These are phyloP conservation scores for Tricholoma matsutake DNA, from an alignment of 768 basidiomycete genomes.

Conservation along the genomic window DNA sequence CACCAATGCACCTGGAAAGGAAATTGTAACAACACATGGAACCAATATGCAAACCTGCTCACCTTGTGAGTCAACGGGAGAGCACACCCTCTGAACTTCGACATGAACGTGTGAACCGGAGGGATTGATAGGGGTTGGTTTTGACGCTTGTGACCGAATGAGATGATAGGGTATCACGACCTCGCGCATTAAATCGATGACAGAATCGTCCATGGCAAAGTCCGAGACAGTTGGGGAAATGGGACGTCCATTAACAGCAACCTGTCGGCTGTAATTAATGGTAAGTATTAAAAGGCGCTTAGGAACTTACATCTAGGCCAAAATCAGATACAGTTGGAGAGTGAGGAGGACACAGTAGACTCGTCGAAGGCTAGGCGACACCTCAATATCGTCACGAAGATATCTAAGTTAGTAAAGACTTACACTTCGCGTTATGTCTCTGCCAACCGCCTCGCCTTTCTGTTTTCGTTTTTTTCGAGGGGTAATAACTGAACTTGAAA, in stretches of 20 bases:
- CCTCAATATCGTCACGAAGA: background rate
- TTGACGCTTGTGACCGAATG: background rate
- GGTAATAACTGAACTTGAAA: background rate
- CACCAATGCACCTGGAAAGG: slow-evolving; percentile 2
- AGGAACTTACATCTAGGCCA: slow-evolving; percentile 1
- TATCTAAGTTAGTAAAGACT: background rate
- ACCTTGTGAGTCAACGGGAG: background rate
- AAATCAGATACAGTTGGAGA: slow-evolving; percentile 19
- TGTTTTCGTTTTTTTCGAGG: slow-evolving; percentile 15
- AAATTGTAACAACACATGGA: background rate
- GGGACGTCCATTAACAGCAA: background rate
- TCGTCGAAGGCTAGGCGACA: background rate
- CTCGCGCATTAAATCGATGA: slow-evolving; percentile 2
- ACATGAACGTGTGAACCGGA: slow-evolving; percentile 14
- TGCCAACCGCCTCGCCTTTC: background rate
- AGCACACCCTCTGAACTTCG: background rate
- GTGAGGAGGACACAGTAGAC: background rate
- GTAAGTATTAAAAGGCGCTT: background rate
- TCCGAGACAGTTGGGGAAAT: slow-evolving; percentile 24
- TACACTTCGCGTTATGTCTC: background rate
- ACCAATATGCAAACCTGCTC: background rate
- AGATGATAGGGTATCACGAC: background rate
- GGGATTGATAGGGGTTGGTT: background rate
- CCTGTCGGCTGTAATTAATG: background rate
- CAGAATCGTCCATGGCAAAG: slow-evolving; percentile 2